Evolutionary conservation across 208 protist species (phyloP).

Genomic region (Trypanosoma scelopori): DNA sequence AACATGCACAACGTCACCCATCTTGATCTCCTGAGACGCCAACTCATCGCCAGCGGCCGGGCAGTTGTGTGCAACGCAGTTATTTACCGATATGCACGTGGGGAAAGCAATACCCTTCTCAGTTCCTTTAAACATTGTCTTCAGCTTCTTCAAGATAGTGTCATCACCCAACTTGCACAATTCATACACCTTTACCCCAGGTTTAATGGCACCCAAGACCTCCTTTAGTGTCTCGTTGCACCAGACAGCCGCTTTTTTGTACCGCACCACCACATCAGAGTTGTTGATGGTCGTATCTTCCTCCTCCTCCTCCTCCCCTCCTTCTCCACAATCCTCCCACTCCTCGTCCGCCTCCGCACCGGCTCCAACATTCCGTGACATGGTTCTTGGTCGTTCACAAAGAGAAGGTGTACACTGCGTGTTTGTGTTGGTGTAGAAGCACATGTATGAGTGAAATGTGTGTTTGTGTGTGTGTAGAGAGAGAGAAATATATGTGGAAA

Average conservation of each 20-base stretch:
- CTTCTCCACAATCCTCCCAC: slow-evolving; percentile 50
- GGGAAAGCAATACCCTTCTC: slow-evolving; percentile 99
- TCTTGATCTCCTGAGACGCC: slow-evolving; percentile 69
- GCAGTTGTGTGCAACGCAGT: slow-evolving; percentile 97
- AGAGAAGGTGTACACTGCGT: background rate
- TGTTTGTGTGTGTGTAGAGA: background rate
- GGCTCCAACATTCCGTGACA: slow-evolving; percentile 67
- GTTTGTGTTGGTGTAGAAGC: slow-evolving; percentile 7
- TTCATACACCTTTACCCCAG: slow-evolving; percentile 87
- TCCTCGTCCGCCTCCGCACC: slow-evolving; percentile 80
- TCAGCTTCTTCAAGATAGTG: slow-evolving; percentile 81
- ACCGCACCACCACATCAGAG: slow-evolving; percentile 96
- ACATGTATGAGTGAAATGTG: background rate
- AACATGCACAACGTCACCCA: slow-evolving; percentile 98
- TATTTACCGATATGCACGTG: slow-evolving; percentile 98
- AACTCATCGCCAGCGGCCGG: slow-evolving; percentile 87
- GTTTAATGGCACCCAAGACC: slow-evolving; percentile 81
- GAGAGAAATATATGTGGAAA: slow-evolving; percentile 17
- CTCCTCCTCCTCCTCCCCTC: slow-evolving; percentile 84
- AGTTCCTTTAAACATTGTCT: slow-evolving; percentile 92
- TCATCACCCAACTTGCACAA: slow-evolving; percentile 89
- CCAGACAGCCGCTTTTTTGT: slow-evolving; percentile 95
- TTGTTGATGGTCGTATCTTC: slow-evolving; percentile 94
- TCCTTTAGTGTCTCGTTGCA: slow-evolving; percentile 93
- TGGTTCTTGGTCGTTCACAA: slow-evolving; percentile 20